Conservation (phyloP, 73 alveolate genomes). For the Uronychia binucleata region DNA sequence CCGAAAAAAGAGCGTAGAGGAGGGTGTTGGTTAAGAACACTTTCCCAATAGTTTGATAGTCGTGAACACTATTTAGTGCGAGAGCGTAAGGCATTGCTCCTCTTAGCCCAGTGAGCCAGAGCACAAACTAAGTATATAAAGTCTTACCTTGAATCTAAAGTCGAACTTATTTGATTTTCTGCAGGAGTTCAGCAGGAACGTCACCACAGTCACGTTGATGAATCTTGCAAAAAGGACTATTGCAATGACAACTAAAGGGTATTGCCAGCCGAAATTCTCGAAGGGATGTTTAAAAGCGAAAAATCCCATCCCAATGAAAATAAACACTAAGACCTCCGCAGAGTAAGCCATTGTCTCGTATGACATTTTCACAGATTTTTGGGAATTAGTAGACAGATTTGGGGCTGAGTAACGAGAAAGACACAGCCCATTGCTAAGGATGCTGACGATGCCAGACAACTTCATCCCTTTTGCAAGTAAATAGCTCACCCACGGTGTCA, state of each 20-base stretch:
- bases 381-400: slow-evolving; percentile 64
- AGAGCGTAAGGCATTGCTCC: slow-evolving; percentile 96
- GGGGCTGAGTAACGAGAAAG: slow-evolving; percentile 81
- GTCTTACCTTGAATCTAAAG: neutral
- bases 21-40: slow-evolving; percentile 73
- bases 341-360: slow-evolving; percentile 69
- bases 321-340: slow-evolving; percentile 75
- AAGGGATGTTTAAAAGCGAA: slow-evolving; percentile 66
- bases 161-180: slow-evolving; percentile 23
- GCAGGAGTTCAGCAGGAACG: slow-evolving; percentile 62
- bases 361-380: slow-evolving; percentile 57
- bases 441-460: slow-evolving; percentile 79
- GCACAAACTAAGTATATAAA: slow-evolving; percentile 10
- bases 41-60: slow-evolving; percentile 59
- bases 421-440: slow-evolving; percentile 78
- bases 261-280: slow-evolving; percentile 37
- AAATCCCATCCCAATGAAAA: slow-evolving; percentile 79
- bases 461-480: slow-evolving; percentile 73
- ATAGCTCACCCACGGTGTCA: slow-evolving; percentile 84
- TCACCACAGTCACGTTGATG: slow-evolving; percentile 48
- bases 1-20: slow-evolving; percentile 41
- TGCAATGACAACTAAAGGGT: slow-evolving; percentile 33
- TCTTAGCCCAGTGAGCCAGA: slow-evolving; percentile 86
- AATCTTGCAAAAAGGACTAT: slow-evolving; percentile 68
- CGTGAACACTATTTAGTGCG: slow-evolving; percentile 64